Evolutionary conservation across 768 basidiomycete genomes (phyloP).

Genomic region (Tulasnella sp.): DNA sequence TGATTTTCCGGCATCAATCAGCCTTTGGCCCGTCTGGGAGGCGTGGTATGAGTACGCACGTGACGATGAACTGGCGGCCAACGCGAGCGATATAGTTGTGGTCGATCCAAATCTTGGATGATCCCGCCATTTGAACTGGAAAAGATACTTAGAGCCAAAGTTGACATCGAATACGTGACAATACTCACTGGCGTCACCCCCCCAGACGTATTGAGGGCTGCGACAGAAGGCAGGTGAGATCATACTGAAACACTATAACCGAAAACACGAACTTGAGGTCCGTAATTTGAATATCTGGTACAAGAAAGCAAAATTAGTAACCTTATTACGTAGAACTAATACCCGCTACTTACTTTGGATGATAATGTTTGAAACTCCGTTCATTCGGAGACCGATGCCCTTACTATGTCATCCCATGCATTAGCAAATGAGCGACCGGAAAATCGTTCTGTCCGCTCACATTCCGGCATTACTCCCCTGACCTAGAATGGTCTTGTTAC

Average conservation of each 20-base stretch:
- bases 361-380: not conserved
- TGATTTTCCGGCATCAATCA: not conserved
- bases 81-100: not conserved
- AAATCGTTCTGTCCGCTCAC: not conserved
- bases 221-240: not conserved
- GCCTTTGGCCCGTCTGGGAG: not conserved
- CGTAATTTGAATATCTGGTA: not conserved
- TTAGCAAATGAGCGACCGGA: not conserved
- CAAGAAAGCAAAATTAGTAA: not conserved
- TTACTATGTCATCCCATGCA: not conserved
- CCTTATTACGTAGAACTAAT: not conserved
- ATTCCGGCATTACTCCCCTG: not conserved
- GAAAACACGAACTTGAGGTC: not conserved
- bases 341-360: not conserved
- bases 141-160: not conserved
- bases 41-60: not conserved
- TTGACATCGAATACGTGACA: fast-evolving
- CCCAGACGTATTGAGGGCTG: not conserved
- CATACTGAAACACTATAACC: not conserved
- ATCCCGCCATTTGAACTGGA: not conserved
- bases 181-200: not conserved
- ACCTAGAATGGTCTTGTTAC: not conserved
- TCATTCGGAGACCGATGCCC: not conserved
- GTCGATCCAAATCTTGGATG: not conserved
- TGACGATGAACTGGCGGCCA: not conserved